These are phyloP conservation scores for Colletotrichum paranaense DNA, from an alignment of 2,329 filamentous ascomycete species.

Conservation along the genomic window DNA sequence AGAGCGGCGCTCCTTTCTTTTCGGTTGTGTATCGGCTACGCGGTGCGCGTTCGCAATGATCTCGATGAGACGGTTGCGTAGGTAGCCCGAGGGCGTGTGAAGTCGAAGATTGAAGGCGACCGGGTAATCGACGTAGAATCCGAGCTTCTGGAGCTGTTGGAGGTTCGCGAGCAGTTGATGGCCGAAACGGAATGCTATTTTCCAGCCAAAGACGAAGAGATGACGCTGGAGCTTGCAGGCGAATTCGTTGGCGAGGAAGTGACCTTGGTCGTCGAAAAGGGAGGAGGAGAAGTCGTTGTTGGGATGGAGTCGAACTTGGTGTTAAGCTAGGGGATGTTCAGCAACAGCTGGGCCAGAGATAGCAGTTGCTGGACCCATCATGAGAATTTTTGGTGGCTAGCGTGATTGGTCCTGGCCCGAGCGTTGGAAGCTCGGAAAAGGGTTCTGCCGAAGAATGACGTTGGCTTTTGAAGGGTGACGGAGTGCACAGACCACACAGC, in stretches of 20 bases:
- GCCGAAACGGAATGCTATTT: slow-evolving; percentile 18
- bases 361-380: slow-evolving; percentile 26
- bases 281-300: slow-evolving; percentile 6
- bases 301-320: slow-evolving; percentile 16
- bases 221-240: slow-evolving; percentile 12
- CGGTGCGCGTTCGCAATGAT: not conserved
- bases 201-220: slow-evolving; percentile 17
- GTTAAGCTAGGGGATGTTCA: slow-evolving; percentile 17
- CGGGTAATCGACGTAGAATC: slow-evolving; percentile 10
- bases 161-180: slow-evolving; percentile 16
- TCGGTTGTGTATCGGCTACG: not conserved
- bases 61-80: slow-evolving; percentile 7
- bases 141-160: slow-evolving; percentile 16
- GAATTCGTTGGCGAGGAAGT: slow-evolving; percentile 17
- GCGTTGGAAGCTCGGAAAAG: not conserved
- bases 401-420: slow-evolving; percentile 14
- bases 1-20: slow-evolving; percentile 5
- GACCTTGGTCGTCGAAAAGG: slow-evolving; percentile 13
- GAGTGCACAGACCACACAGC: not conserved
- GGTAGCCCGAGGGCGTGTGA: slow-evolving; percentile 19
- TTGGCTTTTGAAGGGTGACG: not conserved
- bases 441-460: slow-evolving; percentile 25
- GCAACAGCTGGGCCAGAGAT: slow-evolving; percentile 23
- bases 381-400: slow-evolving; percentile 36
- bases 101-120: slow-evolving; percentile 19